These are phyloP conservation scores for Boletus insuetus DNA, from an alignment of 768 basidiomycete species.

Conservation along the genomic window DNA sequence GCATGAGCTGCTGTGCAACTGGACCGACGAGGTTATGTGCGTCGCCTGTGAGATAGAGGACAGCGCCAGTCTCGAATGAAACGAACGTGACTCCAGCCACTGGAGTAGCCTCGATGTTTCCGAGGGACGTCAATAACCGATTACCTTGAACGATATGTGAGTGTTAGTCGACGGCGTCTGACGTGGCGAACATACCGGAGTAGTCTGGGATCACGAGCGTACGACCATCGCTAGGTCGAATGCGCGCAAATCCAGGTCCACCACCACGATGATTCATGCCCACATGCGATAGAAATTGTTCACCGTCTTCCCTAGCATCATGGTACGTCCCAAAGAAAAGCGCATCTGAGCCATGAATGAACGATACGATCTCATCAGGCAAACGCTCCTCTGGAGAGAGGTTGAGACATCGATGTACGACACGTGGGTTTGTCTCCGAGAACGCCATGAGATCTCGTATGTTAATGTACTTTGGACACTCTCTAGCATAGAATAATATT, in stretches of 20 bases:
- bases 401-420: slow-evolving; percentile 35
- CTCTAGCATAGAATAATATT: slow-evolving; percentile 34
- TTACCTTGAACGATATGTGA: slow-evolving; percentile 42
- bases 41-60: slow-evolving; percentile 64
- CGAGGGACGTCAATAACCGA: slow-evolving; percentile 58
- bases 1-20: slow-evolving; percentile 48
- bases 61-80: slow-evolving; percentile 50
- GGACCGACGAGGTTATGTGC: slow-evolving; percentile 49
- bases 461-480: slow-evolving; percentile 71
- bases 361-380: slow-evolving; percentile 46
- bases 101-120: slow-evolving; percentile 60
- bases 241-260: slow-evolving; percentile 56
- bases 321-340: slow-evolving; percentile 59
- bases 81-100: slow-evolving; percentile 55
- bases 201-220: slow-evolving; percentile 62
- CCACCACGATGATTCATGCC: slow-evolving; percentile 72
- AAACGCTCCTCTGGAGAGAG: slow-evolving; percentile 41
- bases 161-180: not conserved
- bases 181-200: slow-evolving; percentile 37
- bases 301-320: slow-evolving; percentile 35
- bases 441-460: slow-evolving; percentile 49
- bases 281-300: slow-evolving; percentile 50
- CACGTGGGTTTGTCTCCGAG: slow-evolving; percentile 36
- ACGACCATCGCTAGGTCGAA: slow-evolving; percentile 49
- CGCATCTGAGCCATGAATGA: slow-evolving; percentile 52